Base-by-base conservation (phyloP, 345 rosid species). In the Heritiera littoralis region DNA sequence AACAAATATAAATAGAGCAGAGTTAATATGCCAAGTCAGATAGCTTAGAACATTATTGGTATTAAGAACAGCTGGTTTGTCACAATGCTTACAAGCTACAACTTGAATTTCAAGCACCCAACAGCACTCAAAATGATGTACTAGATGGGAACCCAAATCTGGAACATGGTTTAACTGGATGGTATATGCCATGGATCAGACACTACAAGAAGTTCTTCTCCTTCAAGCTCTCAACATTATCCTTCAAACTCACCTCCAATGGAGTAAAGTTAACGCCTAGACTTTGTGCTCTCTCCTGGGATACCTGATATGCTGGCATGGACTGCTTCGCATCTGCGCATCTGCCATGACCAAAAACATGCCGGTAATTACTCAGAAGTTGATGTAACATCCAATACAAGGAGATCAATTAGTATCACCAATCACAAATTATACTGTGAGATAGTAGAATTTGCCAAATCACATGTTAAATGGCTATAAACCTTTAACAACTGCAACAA, bases 211-310 rank as follows among this genome's bases (percentile, higher is more conserved):
- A 32, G 28, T 52, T 30, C 45, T 17, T 72, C 30, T 72, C 75
- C 61, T 15, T 52, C 10, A 72, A 72, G 61, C 75, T 32, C 4
- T 52, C 61, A 32, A 72, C 45, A 2, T 61, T 72, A 35, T 72
- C 75, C 75, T 52, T 72, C 5, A 72, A 32, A 38, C 46, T 72
- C 28, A 30, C 30, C 45, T 72, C 75, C 9, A 72, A 30, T 15
- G 61, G 75, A 35, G 75, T 72, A 17, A 17, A 72, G 23, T 32
- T 17, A 15, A 72, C n/a, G 17, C 75, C 75, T 15, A 72, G 45
- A 17, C 75, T 72, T 17, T 51, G 52, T 9, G 38, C 61, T 72
- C 30, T 52, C 28, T 72, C 61, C 75, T 72, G 61, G 61, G 75
- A 17, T 52, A 72, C 28, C 28, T 51, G 40, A 69, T 20, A 46